These are phyloP conservation scores for Trichosporon inkin DNA, from an alignment of 1,284 basidiomycete species.

Conservation along the genomic window DNA sequence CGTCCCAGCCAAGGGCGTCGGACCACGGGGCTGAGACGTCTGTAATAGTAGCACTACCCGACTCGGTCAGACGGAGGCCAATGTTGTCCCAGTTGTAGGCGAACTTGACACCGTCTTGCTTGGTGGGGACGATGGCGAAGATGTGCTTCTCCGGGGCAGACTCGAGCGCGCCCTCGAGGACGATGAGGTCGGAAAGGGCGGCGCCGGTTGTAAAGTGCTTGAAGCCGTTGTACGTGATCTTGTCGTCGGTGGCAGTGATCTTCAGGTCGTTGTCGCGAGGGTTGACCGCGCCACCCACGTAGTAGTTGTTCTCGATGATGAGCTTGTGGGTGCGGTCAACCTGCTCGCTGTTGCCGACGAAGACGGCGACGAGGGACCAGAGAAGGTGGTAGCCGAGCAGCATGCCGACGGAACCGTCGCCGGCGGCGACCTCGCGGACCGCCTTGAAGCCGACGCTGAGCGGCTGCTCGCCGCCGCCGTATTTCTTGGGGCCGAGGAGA, in stretches of 20 bases:
- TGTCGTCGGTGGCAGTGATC: conserved; percentile 28
- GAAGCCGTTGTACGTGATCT: conserved; percentile 39
- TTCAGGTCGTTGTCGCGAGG: conserved; percentile 43
- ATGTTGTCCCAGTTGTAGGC: conserved; percentile 47
- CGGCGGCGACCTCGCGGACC: conserved; percentile 13
- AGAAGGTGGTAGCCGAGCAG: conserved; percentile 16
- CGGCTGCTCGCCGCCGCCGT: conserved; percentile 14
- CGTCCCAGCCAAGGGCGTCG: conserved; percentile 32
- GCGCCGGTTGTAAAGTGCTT: conserved; percentile 46
- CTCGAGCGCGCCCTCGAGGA: conserved; percentile 39
- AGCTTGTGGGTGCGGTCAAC: conserved; percentile 5
- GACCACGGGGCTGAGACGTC: conserved; percentile 36
- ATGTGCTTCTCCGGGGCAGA: conserved; percentile 26
- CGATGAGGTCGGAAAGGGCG: conserved; percentile 44
- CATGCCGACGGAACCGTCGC: conserved; percentile 13
- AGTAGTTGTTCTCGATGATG: conserved; percentile 19
- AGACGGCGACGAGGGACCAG: conserved; percentile 8
- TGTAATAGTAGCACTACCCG: conserved; percentile 35
- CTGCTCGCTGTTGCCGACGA: conserved; percentile 12
- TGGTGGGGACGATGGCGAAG: conserved; percentile 36
- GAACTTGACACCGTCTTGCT: conserved; percentile 40
- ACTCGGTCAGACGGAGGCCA: conserved; percentile 44
- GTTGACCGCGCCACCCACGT: conserved; percentile 46
- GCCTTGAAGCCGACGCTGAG: conserved; percentile 6
- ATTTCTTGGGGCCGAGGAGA: conserved; percentile 8